These are phyloP conservation scores for Myxozyma neotropica DNA, from an alignment of 805 yeast species.

Conservation along the genomic window DNA sequence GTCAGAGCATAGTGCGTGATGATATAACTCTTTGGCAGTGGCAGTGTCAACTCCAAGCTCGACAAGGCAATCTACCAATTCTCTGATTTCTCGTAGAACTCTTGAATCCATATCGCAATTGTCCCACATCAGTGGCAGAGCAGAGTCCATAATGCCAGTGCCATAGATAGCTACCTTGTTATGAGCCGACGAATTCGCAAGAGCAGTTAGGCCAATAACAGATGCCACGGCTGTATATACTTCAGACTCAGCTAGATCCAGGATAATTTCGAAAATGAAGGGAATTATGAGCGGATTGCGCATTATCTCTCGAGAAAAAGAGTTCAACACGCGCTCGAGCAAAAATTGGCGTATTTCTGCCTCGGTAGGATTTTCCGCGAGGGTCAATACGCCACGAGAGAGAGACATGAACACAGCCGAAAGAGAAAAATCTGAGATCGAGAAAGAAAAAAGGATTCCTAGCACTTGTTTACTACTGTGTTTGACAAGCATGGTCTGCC, in stretches of 20 bases:
- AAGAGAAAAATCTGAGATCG: conserved; percentile 32
- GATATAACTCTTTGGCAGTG: conserved; percentile 24
- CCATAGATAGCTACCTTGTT: conserved; percentile 22
- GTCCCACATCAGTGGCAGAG: conserved; percentile 22
- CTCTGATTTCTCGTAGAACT: not conserved
- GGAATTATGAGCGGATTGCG: conserved; percentile 18
- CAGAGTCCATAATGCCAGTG: conserved; percentile 18
- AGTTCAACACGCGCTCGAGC: conserved; percentile 14
- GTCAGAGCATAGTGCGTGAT: conserved; percentile 19
- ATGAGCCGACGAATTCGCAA: conserved; percentile 15
- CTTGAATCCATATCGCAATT: not conserved
- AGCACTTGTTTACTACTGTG: conserved; percentile 25
- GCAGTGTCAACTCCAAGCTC: conserved; percentile 29
- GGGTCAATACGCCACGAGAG: conserved; percentile 19
- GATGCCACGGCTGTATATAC: conserved; percentile 24
- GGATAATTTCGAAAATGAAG: conserved; percentile 13
- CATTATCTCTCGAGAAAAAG: conserved; percentile 23
- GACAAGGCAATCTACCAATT: conserved; percentile 13
- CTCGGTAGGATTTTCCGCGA: not conserved
- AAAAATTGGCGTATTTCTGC: conserved; percentile 5
- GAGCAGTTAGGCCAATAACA: conserved; percentile 11
- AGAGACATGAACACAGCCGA: conserved; percentile 32
- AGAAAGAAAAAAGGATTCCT: conserved; percentile 31
- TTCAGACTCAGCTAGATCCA: conserved; percentile 4
- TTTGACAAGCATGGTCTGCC: conserved; percentile 13